These are phyloP conservation scores for Venturia nashicola DNA, from an alignment of 2,329 filamentous ascomycete genomes.

Conservation along the genomic window DNA sequence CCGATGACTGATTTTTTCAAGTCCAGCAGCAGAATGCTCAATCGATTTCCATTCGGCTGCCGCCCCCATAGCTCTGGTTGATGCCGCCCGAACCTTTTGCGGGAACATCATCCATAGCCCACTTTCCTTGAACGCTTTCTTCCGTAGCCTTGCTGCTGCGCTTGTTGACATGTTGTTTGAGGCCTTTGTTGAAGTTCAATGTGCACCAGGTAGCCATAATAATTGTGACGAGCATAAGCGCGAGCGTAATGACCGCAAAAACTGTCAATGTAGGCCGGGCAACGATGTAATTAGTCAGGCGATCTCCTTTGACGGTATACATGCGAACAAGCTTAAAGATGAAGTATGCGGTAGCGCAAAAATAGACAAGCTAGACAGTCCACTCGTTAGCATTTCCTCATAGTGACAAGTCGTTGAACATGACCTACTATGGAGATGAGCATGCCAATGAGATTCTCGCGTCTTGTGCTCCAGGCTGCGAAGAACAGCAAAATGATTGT, in stretches of 20 bases:
- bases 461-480: conserved; percentile 73
- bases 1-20: neutral
- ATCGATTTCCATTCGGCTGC: conserved; percentile 12
- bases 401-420: neutral
- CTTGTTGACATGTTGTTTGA: conserved; percentile 73
- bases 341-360: conserved; percentile 86
- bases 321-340: conserved; percentile 97
- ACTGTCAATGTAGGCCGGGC: conserved; percentile 79
- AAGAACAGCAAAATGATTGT: conserved; percentile 80
- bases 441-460: conserved; percentile 73
- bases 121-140: conserved; percentile 28
- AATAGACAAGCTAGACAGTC: conserved; percentile 54
- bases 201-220: conserved; percentile 77
- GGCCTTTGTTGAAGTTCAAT: conserved; percentile 76
- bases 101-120: conserved; percentile 34
- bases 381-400: conserved; percentile 2
- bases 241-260: conserved; percentile 85
- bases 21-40: neutral
- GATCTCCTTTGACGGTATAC: conserved; percentile 50
- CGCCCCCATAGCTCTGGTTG: neutral
- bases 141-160: conserved; percentile 27
- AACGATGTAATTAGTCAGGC: conserved; percentile 51
- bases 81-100: conserved; percentile 26
- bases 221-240: conserved; percentile 82
- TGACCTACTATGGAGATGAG: conserved; percentile 52